phyloP scores from a whole-genome alignment of 1,139 yeast genomes.

The Hyphopichia buzzinii region DNA sequence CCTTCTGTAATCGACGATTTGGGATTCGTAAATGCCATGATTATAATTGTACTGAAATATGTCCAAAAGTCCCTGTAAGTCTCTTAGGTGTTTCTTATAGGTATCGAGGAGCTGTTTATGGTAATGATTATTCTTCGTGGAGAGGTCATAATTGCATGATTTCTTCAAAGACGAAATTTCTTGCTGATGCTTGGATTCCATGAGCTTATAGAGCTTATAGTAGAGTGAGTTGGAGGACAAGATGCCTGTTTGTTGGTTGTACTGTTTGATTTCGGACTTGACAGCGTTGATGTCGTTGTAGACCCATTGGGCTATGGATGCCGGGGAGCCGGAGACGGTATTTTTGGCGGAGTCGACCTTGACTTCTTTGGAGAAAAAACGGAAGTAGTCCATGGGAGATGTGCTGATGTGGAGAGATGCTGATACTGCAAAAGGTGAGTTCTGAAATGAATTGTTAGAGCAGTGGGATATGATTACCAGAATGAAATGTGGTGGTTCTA shows the following conservation, averaged over 20 bases:
- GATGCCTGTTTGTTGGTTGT: constrained; percentile 18
- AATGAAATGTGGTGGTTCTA: too few species aligned
- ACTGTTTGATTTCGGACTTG: constrained; percentile 18
- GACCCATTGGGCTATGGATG: constrained; percentile 18
- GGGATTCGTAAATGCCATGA: constrained; percentile 11
- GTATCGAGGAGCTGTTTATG: constrained; percentile 14
- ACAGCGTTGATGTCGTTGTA: constrained; percentile 17
- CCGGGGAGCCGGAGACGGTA: constrained; percentile 16
- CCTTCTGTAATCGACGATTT: constrained; percentile 3
- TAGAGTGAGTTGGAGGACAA: constrained; percentile 14
- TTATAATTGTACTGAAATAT: constrained; percentile 20
- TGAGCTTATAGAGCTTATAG: constrained; percentile 15
- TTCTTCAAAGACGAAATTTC: constrained; percentile 13
- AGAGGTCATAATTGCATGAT: constrained; percentile 9
- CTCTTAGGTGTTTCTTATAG: constrained; percentile 17
- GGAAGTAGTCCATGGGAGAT: not conserved
- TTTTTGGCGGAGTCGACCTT: constrained; percentile 3
- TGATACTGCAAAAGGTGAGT: too few species aligned
- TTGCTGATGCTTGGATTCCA: constrained; percentile 18
- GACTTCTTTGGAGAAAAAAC: not conserved
- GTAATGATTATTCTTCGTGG: constrained; percentile 9
- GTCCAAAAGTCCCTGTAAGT: constrained; percentile 19
- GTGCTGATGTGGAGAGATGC: too few species aligned
- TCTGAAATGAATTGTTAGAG: too few species aligned
- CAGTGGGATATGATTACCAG: too few species aligned